These are phyloP conservation scores for Fremontodendron californicum DNA, from an alignment of 345 rosid genomes.

Conservation along the genomic window DNA sequence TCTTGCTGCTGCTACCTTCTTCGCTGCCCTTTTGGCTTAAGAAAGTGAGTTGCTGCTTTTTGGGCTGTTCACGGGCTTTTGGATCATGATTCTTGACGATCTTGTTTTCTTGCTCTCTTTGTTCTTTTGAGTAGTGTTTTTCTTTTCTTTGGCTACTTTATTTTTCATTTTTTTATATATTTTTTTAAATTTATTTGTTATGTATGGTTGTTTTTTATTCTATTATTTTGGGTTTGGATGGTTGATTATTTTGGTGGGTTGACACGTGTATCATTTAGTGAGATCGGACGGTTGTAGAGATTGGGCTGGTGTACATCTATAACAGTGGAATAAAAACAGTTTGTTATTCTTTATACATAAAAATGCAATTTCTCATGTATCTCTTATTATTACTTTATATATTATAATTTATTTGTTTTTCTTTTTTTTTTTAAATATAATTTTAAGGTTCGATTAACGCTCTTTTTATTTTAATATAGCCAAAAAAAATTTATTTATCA, in stretches of 20 bases:
- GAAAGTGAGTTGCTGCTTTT: background rate
- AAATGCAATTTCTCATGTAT: background rate
- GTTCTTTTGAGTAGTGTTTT: constrained; percentile 16
- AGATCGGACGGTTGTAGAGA: constrained; percentile 27
- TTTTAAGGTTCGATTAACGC: too few species aligned
- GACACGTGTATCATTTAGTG: constrained; percentile 23
- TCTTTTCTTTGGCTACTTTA: background rate
- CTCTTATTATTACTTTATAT: background rate
- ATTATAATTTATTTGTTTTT: background rate
- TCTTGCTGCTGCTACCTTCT: constrained; percentile 40
- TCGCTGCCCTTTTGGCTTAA: constrained; percentile 56
- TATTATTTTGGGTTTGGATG: constrained; percentile 15
- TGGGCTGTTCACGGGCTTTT: constrained; percentile 8
- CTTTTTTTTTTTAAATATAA: too few species aligned
- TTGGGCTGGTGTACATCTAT: constrained; percentile 35
- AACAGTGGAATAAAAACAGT: constrained; percentile 30
- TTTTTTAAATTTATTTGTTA: constrained; percentile 25
- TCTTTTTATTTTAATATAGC: too few species aligned
- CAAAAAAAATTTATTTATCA: too few species aligned
- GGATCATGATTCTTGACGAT: constrained; percentile 27
- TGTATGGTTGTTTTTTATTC: constrained; percentile 3
- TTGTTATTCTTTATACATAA: constrained; percentile 28
- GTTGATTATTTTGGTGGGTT: constrained; percentile 15
- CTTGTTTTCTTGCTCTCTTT: constrained; percentile 3
- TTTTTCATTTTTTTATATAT: background rate